Evolutionary conservation across 2,329 filamentous ascomycete genomes (phyloP).

Genomic region (Fusarium sp.): DNA sequence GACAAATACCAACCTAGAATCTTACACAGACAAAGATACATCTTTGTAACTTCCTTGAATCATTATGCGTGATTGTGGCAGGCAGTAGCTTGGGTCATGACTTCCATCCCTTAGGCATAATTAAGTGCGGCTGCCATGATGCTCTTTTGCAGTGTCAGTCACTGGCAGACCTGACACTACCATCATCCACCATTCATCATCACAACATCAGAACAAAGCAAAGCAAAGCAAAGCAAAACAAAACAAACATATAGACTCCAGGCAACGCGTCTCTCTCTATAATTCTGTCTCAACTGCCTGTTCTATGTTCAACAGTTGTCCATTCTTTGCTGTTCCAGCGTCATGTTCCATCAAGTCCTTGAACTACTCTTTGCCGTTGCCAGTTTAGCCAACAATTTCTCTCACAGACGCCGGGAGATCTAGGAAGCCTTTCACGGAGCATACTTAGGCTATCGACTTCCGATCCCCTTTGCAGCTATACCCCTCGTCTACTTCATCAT

Average conservation of each 20-base stretch:
- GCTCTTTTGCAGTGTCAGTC: not conserved
- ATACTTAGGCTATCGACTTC: no score
- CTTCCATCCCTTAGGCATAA: not conserved
- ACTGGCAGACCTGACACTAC: conserved; percentile 2
- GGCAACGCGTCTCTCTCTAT: not conserved
- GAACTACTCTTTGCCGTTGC: no score
- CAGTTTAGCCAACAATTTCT: no score
- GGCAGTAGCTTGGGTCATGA: not conserved
- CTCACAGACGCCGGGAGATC: no score
- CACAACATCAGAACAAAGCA: not conserved
- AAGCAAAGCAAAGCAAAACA: no score
- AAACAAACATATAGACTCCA: not conserved
- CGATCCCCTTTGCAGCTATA: no score
- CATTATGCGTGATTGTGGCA: no score
- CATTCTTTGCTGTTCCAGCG: conserved; percentile 3
- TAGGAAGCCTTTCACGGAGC: no score
- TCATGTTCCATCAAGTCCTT: conserved; percentile 10
- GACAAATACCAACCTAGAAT: not conserved
- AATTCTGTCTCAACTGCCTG: no score
- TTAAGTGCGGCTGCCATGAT: not conserved
- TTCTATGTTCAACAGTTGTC: no score
- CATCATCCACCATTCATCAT: not conserved
- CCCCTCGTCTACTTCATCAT: no score
- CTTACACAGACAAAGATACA: not conserved
- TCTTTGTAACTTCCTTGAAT: not conserved